Evolutionary conservation across 306 rosid genomes (phyloP), one percentile per base, ranked within the genome.

Genomic region (Vachellia collinsii): DNA sequence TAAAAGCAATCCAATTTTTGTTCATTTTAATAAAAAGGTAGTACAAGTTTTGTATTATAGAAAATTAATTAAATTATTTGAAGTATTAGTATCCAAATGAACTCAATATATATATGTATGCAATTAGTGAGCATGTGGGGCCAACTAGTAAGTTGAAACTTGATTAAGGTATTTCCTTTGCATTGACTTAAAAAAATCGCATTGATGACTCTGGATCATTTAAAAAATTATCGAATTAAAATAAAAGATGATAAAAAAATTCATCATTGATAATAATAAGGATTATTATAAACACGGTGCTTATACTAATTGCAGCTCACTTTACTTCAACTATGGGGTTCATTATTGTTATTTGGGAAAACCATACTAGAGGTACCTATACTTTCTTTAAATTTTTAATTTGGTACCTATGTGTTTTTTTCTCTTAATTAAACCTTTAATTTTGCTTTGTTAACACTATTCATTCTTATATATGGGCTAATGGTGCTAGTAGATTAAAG

Each of bases 121-220:
- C 56, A 75, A 37, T 61, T 17, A 23, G 42, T 29, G 17, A 8
- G 70, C 79, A 75, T 75, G 70, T 61, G 70, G 61, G 79, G 61
- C 59, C 44, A 59, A 63, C 70, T 22, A 58, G 48, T 75, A 75
- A 12, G 23, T 65, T 65, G 46, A 65, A 36, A 36, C 70, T 16
- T 7, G 25, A 58, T 16, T 16, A 0, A 65, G 46, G 22, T 64
- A 34, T 19, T 34, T 13, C 4, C 70, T 14, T 36, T 64, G 14
- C 13, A 0, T 65, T 16, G 46, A 37, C 4, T 2, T 14, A 58
- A 58, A 58, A 58, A 22, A 22, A 4, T 29, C 34, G 44, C 12
- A 64, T 7, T 3, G 1, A 36, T 14, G 9, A 36, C 3, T 22
- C 29, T 10, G 36, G 23, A 23, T 58, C 16, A 23, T 59, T 59